Conservation (phyloP, 768 basidiomycete genomes). For the Candolleomyces eurysporus region DNA sequence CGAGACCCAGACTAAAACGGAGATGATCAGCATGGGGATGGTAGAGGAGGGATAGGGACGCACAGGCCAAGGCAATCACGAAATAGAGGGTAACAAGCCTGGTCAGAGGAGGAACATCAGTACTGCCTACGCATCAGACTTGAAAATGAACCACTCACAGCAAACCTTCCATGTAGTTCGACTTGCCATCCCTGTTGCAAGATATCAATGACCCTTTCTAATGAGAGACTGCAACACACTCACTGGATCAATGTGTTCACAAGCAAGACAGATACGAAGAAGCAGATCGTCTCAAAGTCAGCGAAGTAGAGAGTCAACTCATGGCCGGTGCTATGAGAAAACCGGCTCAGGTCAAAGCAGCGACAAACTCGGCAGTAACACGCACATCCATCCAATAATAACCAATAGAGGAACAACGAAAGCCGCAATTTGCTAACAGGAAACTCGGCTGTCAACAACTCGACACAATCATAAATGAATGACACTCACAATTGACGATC, state of each 20-base stretch:
- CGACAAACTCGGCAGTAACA: slow-evolving; percentile 15
- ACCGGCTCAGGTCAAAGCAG: slow-evolving; percentile 3
- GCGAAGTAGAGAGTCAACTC: slow-evolving; percentile 80
- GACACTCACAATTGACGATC: slow-evolving; percentile 71
- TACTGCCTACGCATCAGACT: slow-evolving; percentile 29
- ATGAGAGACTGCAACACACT: slow-evolving; percentile 21
- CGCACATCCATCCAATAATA: slow-evolving; percentile 84
- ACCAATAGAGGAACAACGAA: slow-evolving; percentile 88
- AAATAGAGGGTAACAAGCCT: slow-evolving; percentile 67
- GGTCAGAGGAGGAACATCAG: slow-evolving; percentile 25
- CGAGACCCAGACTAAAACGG: slow-evolving; percentile 27
- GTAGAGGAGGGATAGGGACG: slow-evolving; percentile 22
- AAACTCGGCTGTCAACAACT: neutral
- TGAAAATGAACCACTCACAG: slow-evolving; percentile 44
- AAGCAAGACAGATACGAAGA: slow-evolving; percentile 87
- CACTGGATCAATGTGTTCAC: slow-evolving; percentile 81
- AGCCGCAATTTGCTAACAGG: slow-evolving; percentile 72
- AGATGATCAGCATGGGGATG: neutral
- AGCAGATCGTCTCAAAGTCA: slow-evolving; percentile 83
- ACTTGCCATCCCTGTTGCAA: slow-evolving; percentile 67
- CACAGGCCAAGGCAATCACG: slow-evolving; percentile 80
- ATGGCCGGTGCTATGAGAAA: slow-evolving; percentile 51
- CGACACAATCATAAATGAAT: neutral
- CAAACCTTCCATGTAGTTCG: slow-evolving; percentile 91
- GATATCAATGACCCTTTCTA: neutral